phyloP scores from a whole-genome alignment of 164 flowering plant species.

The Macadamia integrifolia region DNA sequence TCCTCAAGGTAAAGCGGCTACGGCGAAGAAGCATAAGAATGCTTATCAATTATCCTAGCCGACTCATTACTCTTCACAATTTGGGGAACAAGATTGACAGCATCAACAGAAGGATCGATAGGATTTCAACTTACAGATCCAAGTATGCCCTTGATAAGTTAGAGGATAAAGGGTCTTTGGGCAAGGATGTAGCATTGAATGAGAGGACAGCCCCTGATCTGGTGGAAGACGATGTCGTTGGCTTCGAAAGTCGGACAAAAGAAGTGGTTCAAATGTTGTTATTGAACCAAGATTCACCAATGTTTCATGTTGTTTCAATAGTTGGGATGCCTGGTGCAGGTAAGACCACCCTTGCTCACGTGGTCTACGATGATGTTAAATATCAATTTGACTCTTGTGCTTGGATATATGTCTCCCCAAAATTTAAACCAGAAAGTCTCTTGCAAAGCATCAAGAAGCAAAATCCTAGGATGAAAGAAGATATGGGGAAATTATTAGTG shows the following conservation, averaged over 20 bases:
- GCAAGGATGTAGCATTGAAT: no score
- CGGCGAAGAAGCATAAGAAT: background rate
- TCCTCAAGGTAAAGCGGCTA: background rate
- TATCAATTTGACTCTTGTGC: background rate
- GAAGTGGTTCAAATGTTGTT: background rate
- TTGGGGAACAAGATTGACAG: background rate
- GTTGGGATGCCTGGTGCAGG: background rate
- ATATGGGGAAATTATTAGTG: background rate
- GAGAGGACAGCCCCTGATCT: background rate
- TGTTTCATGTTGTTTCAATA: background rate
- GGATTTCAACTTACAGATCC: background rate
- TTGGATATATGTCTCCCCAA: background rate
- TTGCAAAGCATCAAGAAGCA: background rate
- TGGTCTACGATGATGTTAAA: background rate
- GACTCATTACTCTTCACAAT: background rate
- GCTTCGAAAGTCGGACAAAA: background rate
- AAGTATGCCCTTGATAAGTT: background rate
- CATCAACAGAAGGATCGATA: background rate
- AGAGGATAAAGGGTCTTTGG: no score
- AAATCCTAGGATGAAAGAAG: background rate
- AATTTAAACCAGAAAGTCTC: background rate
- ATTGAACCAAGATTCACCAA: background rate
- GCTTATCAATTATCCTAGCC: background rate
- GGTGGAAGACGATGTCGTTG: background rate
- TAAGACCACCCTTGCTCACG: background rate